Evolutionary conservation across 768 basidiomycete genomes (phyloP).

Genomic region (Tephrocybe sp.): DNA sequence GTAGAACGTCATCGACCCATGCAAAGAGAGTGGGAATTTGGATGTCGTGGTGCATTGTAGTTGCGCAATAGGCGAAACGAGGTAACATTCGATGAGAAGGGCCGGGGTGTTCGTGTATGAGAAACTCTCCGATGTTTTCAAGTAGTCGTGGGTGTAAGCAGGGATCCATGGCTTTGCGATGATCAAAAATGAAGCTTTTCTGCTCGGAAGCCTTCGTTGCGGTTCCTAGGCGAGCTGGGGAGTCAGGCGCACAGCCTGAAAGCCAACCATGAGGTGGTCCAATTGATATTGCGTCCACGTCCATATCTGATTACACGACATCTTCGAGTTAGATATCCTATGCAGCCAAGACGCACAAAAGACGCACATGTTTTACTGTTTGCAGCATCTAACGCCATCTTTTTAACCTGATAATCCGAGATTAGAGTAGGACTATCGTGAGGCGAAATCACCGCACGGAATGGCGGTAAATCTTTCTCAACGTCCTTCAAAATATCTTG

Average conservation of each 20-base stretch:
- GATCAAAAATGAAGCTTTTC: constrained; percentile 37
- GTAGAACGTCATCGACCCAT: constrained; percentile 32
- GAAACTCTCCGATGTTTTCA: constrained; percentile 38
- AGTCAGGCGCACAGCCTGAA: constrained; percentile 24
- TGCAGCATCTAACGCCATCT: constrained; percentile 16
- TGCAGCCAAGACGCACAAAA: neutral
- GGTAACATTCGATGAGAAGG: constrained; percentile 34
- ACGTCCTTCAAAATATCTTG: constrained; percentile 29
- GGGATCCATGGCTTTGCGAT: constrained; percentile 35
- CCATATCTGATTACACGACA: constrained; percentile 12
- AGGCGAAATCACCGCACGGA: constrained; percentile 35
- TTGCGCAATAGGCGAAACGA: constrained; percentile 40
- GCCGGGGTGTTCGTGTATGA: constrained; percentile 29
- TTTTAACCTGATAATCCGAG: constrained; percentile 18
- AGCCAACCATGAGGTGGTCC: constrained; percentile 17
- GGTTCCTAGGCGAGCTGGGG: constrained; percentile 22
- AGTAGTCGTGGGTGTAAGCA: constrained; percentile 33
- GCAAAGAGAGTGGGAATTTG: constrained; percentile 35
- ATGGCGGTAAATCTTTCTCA: constrained; percentile 30
- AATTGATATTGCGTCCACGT: constrained; percentile 8
- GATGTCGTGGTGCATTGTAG: constrained; percentile 45
- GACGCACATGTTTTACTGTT: constrained; percentile 13
- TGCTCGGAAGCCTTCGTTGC: constrained; percentile 4
- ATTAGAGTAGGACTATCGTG: constrained; percentile 31
- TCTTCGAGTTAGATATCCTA: neutral